Percentiles rank a stretch among this genome's conserved stretches.
Conservation (phyloP, 2,329 filamentous ascomycete genomes). For the Aspergillus sp. region DNA sequence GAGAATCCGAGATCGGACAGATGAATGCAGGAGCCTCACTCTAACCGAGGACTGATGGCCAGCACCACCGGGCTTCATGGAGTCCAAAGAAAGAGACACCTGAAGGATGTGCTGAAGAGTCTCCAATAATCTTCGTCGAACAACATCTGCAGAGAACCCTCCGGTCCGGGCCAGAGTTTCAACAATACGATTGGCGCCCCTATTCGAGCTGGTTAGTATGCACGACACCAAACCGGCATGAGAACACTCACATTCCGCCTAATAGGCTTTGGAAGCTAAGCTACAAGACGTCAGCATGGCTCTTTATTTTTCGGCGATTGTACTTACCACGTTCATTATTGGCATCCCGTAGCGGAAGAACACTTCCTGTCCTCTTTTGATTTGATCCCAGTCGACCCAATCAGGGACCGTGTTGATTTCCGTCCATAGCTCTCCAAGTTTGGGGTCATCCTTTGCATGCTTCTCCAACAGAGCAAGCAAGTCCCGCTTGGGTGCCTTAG, state of each 20-base stretch:
- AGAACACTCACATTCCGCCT: slow-evolving; percentile 26
- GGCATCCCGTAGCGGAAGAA: slow-evolving; percentile 75
- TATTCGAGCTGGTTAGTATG: slow-evolving; percentile 13
- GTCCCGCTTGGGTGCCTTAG: slow-evolving; percentile 50
- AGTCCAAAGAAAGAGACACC: slow-evolving; percentile 63
- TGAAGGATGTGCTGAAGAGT: slow-evolving; percentile 76
- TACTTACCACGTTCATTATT: slow-evolving; percentile 54
- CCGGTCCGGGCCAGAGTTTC: slow-evolving; percentile 73
- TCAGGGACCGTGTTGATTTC: slow-evolving; percentile 66
- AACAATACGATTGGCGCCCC: slow-evolving; percentile 69
- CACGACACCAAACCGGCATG: no score
- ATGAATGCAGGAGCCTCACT: slow-evolving; percentile 68
- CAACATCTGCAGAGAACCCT: slow-evolving; percentile 68
- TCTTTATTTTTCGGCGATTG: neutral
- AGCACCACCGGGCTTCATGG: slow-evolving; percentile 66
- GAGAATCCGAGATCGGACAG: slow-evolving; percentile 65
- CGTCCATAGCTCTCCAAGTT: slow-evolving; percentile 60
- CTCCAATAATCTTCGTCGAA: slow-evolving; percentile 65
- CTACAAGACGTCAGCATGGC: slow-evolving; percentile 11
- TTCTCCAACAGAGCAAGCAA: slow-evolving; percentile 63
- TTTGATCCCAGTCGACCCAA: slow-evolving; percentile 78
- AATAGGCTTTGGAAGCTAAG: slow-evolving; percentile 33
- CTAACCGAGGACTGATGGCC: slow-evolving; percentile 65
- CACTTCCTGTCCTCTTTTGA: slow-evolving; percentile 70
- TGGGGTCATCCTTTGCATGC: slow-evolving; percentile 57